These are phyloP conservation scores for Plenodomus tracheiphilus DNA, from an alignment of 2,329 filamentous ascomycete genomes.

Conservation along the genomic window DNA sequence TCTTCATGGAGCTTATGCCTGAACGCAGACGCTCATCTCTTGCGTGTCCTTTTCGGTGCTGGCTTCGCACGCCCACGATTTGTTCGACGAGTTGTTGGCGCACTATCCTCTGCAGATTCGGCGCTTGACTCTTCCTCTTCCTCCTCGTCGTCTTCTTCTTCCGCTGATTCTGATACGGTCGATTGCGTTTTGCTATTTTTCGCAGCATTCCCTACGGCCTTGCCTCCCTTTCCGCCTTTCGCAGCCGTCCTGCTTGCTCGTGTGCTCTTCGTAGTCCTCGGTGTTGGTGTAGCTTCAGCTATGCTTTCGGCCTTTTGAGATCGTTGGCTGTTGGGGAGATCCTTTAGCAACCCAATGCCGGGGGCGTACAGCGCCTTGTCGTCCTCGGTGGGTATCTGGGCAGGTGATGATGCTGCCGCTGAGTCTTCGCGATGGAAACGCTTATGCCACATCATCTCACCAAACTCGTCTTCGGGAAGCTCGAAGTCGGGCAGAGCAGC, in stretches of 20 bases:
- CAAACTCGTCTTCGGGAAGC: constrained; percentile 50
- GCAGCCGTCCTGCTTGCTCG: constrained; percentile 27
- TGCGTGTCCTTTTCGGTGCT: constrained; percentile 35
- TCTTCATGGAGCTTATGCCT: not conserved
- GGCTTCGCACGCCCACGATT: constrained; percentile 31
- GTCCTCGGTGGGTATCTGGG: constrained; percentile 34
- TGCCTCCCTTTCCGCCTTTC: constrained; percentile 29
- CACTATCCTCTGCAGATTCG: constrained; percentile 38
- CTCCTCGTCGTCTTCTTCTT: constrained; percentile 46
- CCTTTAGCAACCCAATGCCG: constrained; percentile 39
- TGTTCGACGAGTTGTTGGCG: constrained; percentile 38
- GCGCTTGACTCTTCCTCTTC: constrained; percentile 36
- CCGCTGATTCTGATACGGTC: constrained; percentile 36
- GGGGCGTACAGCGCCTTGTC: constrained; percentile 38
- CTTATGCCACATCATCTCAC: constrained; percentile 49
- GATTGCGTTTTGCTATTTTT: constrained; percentile 39
- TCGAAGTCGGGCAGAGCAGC: constrained; percentile 44
- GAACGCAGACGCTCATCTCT: constrained; percentile 12
- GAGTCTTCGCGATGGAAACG: constrained; percentile 39
- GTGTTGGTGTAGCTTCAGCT: constrained; percentile 33
- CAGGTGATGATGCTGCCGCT: constrained; percentile 33
- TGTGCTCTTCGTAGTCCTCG: constrained; percentile 33
- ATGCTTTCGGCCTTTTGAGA: constrained; percentile 35
- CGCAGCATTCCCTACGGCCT: constrained; percentile 21
- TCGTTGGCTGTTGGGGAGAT: constrained; percentile 29